phyloP scores from a whole-genome alignment of 2,329 filamentous ascomycete species.

The Cercospora nicotianae region DNA sequence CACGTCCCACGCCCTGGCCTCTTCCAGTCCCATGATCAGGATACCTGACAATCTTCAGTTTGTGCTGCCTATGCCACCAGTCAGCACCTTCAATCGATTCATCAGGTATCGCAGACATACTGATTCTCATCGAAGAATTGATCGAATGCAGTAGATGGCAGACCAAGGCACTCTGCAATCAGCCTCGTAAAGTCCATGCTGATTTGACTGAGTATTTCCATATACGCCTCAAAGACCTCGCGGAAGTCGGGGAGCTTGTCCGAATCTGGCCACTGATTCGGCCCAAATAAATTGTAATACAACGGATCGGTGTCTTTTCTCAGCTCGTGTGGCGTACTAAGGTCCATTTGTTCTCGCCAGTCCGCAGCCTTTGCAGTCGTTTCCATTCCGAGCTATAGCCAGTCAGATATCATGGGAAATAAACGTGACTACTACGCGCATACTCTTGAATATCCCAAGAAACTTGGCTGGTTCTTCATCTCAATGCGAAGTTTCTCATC shows the following conservation, averaged over 20 bases:
- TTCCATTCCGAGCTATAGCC: background rate
- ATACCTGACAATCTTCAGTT: background rate
- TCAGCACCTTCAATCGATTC: too few species aligned
- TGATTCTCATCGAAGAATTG: background rate
- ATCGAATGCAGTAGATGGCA: background rate
- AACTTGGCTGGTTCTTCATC: background rate
- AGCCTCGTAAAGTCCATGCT: background rate
- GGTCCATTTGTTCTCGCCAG: background rate
- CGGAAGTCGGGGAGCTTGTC: background rate
- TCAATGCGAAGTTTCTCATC: background rate
- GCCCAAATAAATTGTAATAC: background rate
- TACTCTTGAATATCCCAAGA: background rate
- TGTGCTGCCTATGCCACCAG: background rate
- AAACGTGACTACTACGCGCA: too few species aligned
- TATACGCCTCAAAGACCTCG: background rate
- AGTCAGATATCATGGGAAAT: too few species aligned
- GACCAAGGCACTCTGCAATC: background rate
- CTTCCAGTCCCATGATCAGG: background rate
- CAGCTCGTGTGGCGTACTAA: background rate
- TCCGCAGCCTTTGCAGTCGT: background rate
- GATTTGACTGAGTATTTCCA: background rate
- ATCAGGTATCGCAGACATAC: background rate
- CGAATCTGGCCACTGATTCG: background rate
- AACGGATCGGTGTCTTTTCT: background rate
- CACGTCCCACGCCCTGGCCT: background rate